phyloP scores from a whole-genome alignment of 768 basidiomycete species.

The Amanita phalloides region DNA sequence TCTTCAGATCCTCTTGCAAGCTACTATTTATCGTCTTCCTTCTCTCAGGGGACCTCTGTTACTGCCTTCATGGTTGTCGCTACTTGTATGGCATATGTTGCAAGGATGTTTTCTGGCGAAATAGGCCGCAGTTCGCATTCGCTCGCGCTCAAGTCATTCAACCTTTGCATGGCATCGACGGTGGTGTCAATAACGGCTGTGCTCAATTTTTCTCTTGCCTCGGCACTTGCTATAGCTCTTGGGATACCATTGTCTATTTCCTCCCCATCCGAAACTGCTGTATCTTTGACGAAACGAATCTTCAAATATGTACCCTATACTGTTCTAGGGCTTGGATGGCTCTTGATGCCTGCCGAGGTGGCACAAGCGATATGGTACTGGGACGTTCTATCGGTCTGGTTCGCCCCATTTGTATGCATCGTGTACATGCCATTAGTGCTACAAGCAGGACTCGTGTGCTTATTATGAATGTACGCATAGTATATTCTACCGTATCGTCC shows the following conservation, averaged over 20 bases:
- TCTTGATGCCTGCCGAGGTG: slow-evolving; percentile 36
- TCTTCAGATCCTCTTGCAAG: background rate
- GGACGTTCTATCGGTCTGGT: slow-evolving; percentile 75
- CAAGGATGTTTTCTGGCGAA: slow-evolving; percentile 18
- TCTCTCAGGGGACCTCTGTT: slow-evolving; percentile 18
- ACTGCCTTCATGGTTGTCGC: slow-evolving; percentile 16
- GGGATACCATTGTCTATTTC: slow-evolving; percentile 52
- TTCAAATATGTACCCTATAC: slow-evolving; percentile 28
- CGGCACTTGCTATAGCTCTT: slow-evolving; percentile 52
- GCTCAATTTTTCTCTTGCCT: slow-evolving; percentile 88
- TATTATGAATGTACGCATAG: slow-evolving; percentile 11
- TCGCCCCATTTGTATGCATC: slow-evolving; percentile 72
- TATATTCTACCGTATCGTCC: background rate
- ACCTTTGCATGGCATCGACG: slow-evolving; percentile 77
- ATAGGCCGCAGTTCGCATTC: slow-evolving; percentile 25
- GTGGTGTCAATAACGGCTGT: slow-evolving; percentile 79
- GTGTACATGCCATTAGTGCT: slow-evolving; percentile 67
- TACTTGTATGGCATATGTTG: slow-evolving; percentile 5
- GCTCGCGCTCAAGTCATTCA: slow-evolving; percentile 55
- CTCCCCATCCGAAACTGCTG: slow-evolving; percentile 15
- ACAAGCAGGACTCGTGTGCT: slow-evolving; percentile 54
- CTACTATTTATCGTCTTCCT: slow-evolving; percentile 4
- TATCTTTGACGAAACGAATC: slow-evolving; percentile 12
- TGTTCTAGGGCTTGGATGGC: slow-evolving; percentile 46
- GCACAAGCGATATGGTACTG: slow-evolving; percentile 58